Base-by-base conservation (phyloP, 805 yeast species). In the Lipomyces orientalis region DNA sequence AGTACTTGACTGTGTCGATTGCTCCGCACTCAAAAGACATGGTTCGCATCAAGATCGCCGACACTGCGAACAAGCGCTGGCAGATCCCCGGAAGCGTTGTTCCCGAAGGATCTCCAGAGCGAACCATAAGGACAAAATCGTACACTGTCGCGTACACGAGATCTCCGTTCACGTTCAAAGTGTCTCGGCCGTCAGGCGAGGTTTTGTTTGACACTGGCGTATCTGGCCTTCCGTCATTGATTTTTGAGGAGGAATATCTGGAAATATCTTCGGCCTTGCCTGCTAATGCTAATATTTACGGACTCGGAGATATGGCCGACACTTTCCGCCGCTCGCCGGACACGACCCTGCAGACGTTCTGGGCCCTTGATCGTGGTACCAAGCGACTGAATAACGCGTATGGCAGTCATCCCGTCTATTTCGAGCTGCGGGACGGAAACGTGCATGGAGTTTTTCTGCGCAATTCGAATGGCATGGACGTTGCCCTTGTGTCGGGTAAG, bases 371-470 rank as follows among this genome's bases (percentile, higher is more conserved):
- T 67, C 31, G 12, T 6, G 55, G 33, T 19, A 51, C 55, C 16
- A 51, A 16, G 55, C 64, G 75, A 29, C 78, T 75, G 62, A 78
- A 76, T n/a, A 77, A 78, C 63, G 73, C 76, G 12, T 78, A 78
- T 67, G 80, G 80, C 33, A 75, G 74, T 10, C 80, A 78, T 59
- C 80, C 80, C 29, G 70, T 77, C 54, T 78, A 78, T 68, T 64
- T 75, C 43, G 80, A 78, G 62, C 75, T 76, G 64, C 62, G 80
- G 35, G 52, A 74, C 14, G 55, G 55, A 51, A 19, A n/a, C 4
- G 55, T 51, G 14, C 80, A 77, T 61, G 79, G 78, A n/a, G 79
- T 77, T 4, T 77, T 75, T 61, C 76, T 78, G 74, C 71, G 79
- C 68, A 75, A 78, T 35, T 69, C 76, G 5, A 76, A 77, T 31